These are phyloP conservation scores for Coemansia umbellata DNA, from an alignment of 192 early-diverging fungal species.

Conservation along the genomic window DNA sequence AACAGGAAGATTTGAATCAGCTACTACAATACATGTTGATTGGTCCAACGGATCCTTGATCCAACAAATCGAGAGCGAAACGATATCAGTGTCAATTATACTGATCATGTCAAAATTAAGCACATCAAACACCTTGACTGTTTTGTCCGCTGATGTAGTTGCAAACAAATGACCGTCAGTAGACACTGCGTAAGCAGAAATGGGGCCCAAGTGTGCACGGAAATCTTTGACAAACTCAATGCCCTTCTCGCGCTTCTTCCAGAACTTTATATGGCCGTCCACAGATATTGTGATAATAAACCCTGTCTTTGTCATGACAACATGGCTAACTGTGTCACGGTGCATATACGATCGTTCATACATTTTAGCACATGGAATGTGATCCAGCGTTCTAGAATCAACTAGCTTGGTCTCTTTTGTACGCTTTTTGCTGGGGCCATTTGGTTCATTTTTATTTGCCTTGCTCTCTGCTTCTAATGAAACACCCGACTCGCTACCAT, in stretches of 20 bases:
- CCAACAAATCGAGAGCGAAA: slow-evolving; percentile 81
- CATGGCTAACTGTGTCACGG: slow-evolving; percentile 78
- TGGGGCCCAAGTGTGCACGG: slow-evolving; percentile 71
- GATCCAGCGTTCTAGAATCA: slow-evolving; percentile 49
- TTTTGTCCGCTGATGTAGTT: slow-evolving; percentile 76
- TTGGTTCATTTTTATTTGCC: too few species aligned
- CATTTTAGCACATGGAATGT: slow-evolving; percentile 85
- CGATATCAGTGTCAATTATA: slow-evolving; percentile 75
- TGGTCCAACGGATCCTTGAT: slow-evolving; percentile 81
- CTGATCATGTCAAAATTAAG: slow-evolving; percentile 99
- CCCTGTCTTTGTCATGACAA: slow-evolving; percentile 73
- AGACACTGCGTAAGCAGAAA: slow-evolving; percentile 58
- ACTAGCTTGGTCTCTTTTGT: not conserved
- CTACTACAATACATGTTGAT: slow-evolving; percentile 73
- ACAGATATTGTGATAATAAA: slow-evolving; percentile 92
- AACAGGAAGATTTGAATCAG: slow-evolving; percentile 64
- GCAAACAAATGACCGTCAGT: slow-evolving; percentile 78
- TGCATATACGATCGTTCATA: slow-evolving; percentile 97
- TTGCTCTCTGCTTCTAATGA: too few species aligned
- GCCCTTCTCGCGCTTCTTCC: slow-evolving; percentile 90
- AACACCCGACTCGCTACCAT: too few species aligned
- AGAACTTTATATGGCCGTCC: slow-evolving; percentile 98
- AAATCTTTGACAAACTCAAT: slow-evolving; percentile 99
- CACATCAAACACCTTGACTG: slow-evolving; percentile 92
- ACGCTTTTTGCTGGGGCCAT: not conserved